phyloP scores from a whole-genome alignment of 352 stramenopile species.

The Phytopythium chamaehyphon region DNA sequence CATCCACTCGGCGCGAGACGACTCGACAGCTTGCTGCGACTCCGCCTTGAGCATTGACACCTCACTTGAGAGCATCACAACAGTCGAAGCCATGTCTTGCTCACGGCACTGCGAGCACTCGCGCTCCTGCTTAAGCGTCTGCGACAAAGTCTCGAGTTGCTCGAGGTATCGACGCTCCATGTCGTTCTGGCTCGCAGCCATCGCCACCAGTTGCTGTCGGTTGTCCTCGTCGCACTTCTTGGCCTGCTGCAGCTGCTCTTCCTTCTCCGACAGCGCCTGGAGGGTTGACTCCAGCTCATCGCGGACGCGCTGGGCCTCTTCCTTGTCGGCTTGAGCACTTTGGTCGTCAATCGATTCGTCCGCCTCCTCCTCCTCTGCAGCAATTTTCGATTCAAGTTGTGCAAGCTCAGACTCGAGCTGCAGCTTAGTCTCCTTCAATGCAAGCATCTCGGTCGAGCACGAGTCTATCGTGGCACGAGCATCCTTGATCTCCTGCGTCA shows the following conservation, averaged over 20 bases:
- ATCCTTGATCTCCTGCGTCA: slow-evolving; percentile 46
- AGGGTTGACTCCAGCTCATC: slow-evolving; percentile 14
- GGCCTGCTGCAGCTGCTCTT: slow-evolving; percentile 24
- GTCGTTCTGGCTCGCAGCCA: slow-evolving; percentile 40
- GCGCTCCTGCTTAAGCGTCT: slow-evolving; percentile 43
- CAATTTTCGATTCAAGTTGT: slow-evolving; percentile 32
- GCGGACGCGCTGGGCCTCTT: slow-evolving; percentile 12
- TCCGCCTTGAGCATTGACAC: slow-evolving; percentile 26
- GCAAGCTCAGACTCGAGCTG: slow-evolving; percentile 34
- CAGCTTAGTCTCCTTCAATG: slow-evolving; percentile 31
- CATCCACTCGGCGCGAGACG: slow-evolving; percentile 14
- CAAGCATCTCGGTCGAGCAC: slow-evolving; percentile 25
- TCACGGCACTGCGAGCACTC: slow-evolving; percentile 36
- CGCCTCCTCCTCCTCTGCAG: slow-evolving; percentile 25
- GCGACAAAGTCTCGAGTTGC: slow-evolving; percentile 35
- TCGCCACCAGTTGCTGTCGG: slow-evolving; percentile 31
- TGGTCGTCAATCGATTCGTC: slow-evolving; percentile 18
- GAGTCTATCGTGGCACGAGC: slow-evolving; percentile 30
- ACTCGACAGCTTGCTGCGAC: slow-evolving; percentile 23
- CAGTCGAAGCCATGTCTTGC: slow-evolving; percentile 30
- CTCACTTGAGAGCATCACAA: slow-evolving; percentile 30
- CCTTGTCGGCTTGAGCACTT: slow-evolving; percentile 22
- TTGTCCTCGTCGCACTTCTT: slow-evolving; percentile 32
- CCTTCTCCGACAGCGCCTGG: slow-evolving; percentile 18
- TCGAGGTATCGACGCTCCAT: slow-evolving; percentile 32